These are phyloP conservation scores for Guadua angustifolia DNA, from an alignment of 176 grass and related monocot genomes.

Conservation along the genomic window DNA sequence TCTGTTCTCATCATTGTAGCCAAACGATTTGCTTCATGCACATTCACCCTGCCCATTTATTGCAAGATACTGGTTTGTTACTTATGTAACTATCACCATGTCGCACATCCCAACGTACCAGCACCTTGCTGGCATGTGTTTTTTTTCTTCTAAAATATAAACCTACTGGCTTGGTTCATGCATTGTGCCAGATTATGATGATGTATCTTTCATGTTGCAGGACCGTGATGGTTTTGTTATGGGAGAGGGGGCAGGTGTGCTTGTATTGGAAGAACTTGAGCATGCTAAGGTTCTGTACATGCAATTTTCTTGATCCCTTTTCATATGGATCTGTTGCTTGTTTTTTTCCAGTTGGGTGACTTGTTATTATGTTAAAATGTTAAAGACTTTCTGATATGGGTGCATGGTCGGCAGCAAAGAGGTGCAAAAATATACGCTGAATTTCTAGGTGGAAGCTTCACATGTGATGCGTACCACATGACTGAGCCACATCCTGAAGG, in stretches of 20 bases:
- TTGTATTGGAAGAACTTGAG: conserved; percentile 97
- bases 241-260: conserved; percentile 97
- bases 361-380: conserved; percentile 4
- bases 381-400: conserved; percentile 30
- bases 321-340: conserved; percentile 18
- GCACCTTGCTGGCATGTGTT: conserved; percentile 3
- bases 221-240: conserved; percentile 98
- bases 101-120: background rate
- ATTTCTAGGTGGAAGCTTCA: conserved; percentile 99
- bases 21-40: conserved; percentile 27
- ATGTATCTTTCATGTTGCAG: conserved; percentile 48
- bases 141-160: background rate
- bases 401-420: conserved; percentile 67
- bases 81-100: background rate
- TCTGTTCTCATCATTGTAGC: conserved; percentile 10
- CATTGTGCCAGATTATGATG: conserved; percentile 4
- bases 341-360: conserved; percentile 13
- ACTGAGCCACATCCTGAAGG: conserved; percentile 98
- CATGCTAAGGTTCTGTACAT: conserved; percentile 76
- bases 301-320: conserved; percentile 22
- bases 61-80: background rate
- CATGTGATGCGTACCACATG: conserved; percentile 98
- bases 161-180: conserved; percentile 28
- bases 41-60: conserved; percentile 28
- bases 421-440: conserved; percentile 96